phyloP scores from a whole-genome alignment of 2,329 filamentous ascomycete species.

The Ophiosphaerella narmari region DNA sequence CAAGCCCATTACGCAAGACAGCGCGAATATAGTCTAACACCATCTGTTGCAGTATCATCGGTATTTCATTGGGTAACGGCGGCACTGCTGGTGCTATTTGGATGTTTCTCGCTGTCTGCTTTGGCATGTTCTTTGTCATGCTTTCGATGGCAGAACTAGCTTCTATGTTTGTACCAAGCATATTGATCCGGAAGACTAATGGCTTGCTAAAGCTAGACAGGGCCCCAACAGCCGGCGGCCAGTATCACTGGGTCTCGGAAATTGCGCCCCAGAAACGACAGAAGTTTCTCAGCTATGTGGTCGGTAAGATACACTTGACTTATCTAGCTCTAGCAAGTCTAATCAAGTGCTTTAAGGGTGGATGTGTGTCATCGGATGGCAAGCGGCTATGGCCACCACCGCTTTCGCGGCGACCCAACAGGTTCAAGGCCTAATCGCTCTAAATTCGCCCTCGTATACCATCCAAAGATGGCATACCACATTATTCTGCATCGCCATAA shows the following conservation, averaged over 20 bases:
- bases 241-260: slow-evolving; percentile 4
- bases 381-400: slow-evolving; percentile 29
- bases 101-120: slow-evolving; percentile 21
- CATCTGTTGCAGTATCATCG: not conserved
- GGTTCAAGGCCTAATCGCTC: slow-evolving; percentile 42
- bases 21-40: too few relatives aligned
- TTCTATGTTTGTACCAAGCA: slow-evolving; percentile 18
- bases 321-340: not conserved
- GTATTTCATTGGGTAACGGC: slow-evolving; percentile 8
- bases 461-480: slow-evolving; percentile 53
- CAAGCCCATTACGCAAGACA: not conserved
- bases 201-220: too few relatives aligned
- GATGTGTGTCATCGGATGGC: slow-evolving; percentile 46
- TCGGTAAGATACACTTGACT: not conserved
- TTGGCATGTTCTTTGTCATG: slow-evolving; percentile 27
- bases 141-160: slow-evolving; percentile 37
- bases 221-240: slow-evolving; percentile 22
- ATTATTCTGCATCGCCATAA: slow-evolving; percentile 41
- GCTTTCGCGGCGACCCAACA: slow-evolving; percentile 22
- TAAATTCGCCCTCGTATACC: slow-evolving; percentile 48
- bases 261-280: slow-evolving; percentile 39
- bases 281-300: slow-evolving; percentile 9
- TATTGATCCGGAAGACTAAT: too few relatives aligned
- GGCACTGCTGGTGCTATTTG: slow-evolving; percentile 25
- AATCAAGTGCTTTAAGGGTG: slow-evolving; percentile 34